Evolutionary conservation across 1,139 yeast species (phyloP).

Genomic region (Maudiozyma humilis): DNA sequence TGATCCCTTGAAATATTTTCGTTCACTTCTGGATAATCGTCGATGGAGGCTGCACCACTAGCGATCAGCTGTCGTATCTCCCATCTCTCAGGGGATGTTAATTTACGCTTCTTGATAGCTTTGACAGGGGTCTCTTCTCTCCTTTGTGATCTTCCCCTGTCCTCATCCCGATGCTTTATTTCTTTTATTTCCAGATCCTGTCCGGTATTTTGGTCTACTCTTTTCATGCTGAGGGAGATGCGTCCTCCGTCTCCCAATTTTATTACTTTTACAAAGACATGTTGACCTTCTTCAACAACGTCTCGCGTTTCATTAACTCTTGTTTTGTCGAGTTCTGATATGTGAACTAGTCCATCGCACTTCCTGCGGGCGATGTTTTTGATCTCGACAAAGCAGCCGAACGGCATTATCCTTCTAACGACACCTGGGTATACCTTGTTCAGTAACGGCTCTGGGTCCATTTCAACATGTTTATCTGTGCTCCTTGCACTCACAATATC

Average conservation of each 20-base stretch:
- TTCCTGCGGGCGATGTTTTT: constrained; percentile 32
- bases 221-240: constrained; percentile 61
- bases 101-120: constrained; percentile 36
- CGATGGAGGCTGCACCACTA: constrained; percentile 62
- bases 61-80: constrained; percentile 77
- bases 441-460: constrained; percentile 29
- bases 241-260: constrained; percentile 42
- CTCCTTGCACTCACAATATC: constrained; percentile 13
- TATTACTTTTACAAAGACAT: constrained; percentile 56
- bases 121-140: constrained; percentile 5
- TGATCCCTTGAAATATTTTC: constrained; percentile 38
- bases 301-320: constrained; percentile 55
- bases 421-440: constrained; percentile 51
- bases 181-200: constrained; percentile 28
- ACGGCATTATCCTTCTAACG: constrained; percentile 52
- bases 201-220: constrained; percentile 69
- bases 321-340: constrained; percentile 51
- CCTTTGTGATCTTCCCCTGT: constrained; percentile 25
- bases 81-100: constrained; percentile 87
- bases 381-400: constrained; percentile 70
- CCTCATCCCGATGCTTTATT: not conserved
- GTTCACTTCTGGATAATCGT: constrained; percentile 63
- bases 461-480: no score
- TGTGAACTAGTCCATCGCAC: constrained; percentile 65
- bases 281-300: constrained; percentile 47